A percentile compares a stretch with the other conserved stretches of the same genome.
These are phyloP conservation scores for Diaporthe eres DNA, from an alignment of 2,329 filamentous ascomycete species.

Conservation along the genomic window DNA sequence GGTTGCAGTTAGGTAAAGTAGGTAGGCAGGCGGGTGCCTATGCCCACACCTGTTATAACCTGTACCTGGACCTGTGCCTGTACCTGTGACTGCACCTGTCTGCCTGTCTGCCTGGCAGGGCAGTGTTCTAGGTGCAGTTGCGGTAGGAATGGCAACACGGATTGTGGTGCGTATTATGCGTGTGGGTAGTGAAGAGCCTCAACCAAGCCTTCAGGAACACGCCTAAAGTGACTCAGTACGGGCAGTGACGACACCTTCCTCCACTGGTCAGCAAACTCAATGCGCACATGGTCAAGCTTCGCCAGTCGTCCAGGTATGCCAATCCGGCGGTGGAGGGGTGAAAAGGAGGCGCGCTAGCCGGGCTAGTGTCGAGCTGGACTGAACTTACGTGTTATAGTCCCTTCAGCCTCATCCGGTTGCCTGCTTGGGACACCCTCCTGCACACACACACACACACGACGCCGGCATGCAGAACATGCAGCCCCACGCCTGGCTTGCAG, in stretches of 20 bases:
- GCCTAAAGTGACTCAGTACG: conserved; percentile 4
- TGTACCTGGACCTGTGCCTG: neutral
- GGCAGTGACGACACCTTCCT: conserved; percentile 17
- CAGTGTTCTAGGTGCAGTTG: neutral
- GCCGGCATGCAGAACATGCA: conserved; percentile 27
- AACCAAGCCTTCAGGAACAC: conserved; percentile 13
- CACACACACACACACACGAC: conserved; percentile 3
- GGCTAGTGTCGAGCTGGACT: conserved; percentile 11
- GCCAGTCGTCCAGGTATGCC: conserved; percentile 14
- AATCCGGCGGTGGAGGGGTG: conserved; percentile 11
- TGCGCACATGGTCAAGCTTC: conserved; percentile 27
- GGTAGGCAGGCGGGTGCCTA: neutral
- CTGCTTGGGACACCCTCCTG: conserved; percentile 25
- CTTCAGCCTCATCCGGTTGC: conserved; percentile 32
- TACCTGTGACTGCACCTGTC: neutral
- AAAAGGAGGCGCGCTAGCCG: conserved; percentile 24
- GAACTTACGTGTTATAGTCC: conserved; percentile 27
- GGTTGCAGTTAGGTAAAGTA: neutral
- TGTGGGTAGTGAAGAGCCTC: conserved; percentile 7
- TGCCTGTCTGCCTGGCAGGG: neutral
- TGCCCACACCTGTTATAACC: neutral
- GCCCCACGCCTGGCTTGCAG: conserved; percentile 26
- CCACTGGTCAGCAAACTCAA: conserved; percentile 7
- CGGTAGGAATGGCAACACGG: neutral
- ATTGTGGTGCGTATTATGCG: conserved; percentile 8